Conservation (phyloP, 2,329 filamentous ascomycete genomes). For the Ophiostoma quercus region DNA sequence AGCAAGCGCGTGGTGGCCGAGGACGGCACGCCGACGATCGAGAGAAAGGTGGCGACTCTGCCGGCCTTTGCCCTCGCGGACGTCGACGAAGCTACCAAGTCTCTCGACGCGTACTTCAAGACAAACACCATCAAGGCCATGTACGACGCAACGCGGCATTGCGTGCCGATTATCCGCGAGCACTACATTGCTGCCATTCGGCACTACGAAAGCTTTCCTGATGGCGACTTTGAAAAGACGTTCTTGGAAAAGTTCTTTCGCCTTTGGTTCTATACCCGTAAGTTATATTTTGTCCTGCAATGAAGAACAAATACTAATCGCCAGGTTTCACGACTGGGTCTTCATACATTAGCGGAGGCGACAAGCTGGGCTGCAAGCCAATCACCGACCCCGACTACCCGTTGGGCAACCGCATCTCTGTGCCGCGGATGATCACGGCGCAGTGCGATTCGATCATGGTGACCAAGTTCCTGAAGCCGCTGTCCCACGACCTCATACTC, state of each 20-base stretch:
- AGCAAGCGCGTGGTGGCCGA: slow-evolving; percentile 25
- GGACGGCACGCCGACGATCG: neutral
- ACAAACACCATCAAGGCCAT: slow-evolving; percentile 33
- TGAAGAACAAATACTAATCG: neutral
- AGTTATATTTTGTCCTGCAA: slow-evolving; percentile 28
- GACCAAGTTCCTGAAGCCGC: slow-evolving; percentile 35
- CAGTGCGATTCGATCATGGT: slow-evolving; percentile 44
- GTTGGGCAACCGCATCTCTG: slow-evolving; percentile 35
- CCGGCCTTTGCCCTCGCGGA: slow-evolving; percentile 24
- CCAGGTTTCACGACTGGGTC: slow-evolving; percentile 44
- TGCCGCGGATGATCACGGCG: slow-evolving; percentile 43
- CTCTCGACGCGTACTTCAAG: slow-evolving; percentile 34
- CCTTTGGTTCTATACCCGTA: slow-evolving; percentile 46
- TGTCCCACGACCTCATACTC: slow-evolving; percentile 35
- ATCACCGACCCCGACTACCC: slow-evolving; percentile 38
- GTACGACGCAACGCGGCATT: slow-evolving; percentile 28
- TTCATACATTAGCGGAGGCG: slow-evolving; percentile 39
- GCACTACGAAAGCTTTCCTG: slow-evolving; percentile 29
- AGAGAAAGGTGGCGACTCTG: slow-evolving; percentile 19
- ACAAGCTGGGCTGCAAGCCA: slow-evolving; percentile 39
- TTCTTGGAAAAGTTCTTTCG: slow-evolving; percentile 41
- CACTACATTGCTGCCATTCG: slow-evolving; percentile 27
- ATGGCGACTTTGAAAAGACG: slow-evolving; percentile 31
- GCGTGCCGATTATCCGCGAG: slow-evolving; percentile 19
- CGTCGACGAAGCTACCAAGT: slow-evolving; percentile 15